These are phyloP conservation scores for Aspergillus carlsbadensis DNA, from an alignment of 495 filamentous ascomycete species.

Conservation along the genomic window DNA sequence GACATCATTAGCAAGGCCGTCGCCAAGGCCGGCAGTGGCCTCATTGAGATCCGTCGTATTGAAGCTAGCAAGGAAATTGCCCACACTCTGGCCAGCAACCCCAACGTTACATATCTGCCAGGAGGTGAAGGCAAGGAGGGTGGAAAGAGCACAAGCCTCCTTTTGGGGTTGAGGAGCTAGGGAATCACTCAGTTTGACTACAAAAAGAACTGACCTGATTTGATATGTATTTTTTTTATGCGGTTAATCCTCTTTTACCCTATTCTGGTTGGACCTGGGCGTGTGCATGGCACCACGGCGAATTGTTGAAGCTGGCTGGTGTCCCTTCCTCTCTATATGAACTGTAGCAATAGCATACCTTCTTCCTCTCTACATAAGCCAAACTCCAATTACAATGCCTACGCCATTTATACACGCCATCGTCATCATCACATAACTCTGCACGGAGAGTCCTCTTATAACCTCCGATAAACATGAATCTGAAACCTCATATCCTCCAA, in stretches of 20 bases:
- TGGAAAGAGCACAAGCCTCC: conserved; percentile 60
- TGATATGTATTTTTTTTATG: conserved; percentile 24
- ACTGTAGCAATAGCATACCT: conserved; percentile 47
- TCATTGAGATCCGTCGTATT: conserved; percentile 94
- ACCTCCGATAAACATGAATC: conserved; percentile 69
- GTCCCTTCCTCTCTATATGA: conserved; percentile 22
- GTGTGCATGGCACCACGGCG: conserved; percentile 34
- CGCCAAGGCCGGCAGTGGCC: conserved; percentile 85
- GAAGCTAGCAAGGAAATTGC: conserved; percentile 98
- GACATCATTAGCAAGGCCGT: conserved; percentile 92
- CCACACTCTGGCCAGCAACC: conserved; percentile 81
- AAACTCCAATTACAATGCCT: not conserved
- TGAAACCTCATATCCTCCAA: conserved; percentile 96
- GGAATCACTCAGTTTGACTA: not conserved
- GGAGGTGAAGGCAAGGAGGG: conserved; percentile 64
- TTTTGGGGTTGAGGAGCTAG: conserved; percentile 58
- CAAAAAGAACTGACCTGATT: conserved; percentile 10
- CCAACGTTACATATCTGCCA: conserved; percentile 94
- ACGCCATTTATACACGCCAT: not conserved
- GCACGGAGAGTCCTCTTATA: conserved; percentile 5
- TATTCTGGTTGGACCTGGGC: conserved; percentile 26
- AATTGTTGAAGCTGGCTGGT: conserved; percentile 32
- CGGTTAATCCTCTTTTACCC: conserved; percentile 9
- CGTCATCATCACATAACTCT: not conserved
- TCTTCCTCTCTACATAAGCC: conserved; percentile 20